Evolutionary conservation across 2,329 filamentous ascomycete genomes (phyloP).

Genomic region (Venturia effusa): DNA sequence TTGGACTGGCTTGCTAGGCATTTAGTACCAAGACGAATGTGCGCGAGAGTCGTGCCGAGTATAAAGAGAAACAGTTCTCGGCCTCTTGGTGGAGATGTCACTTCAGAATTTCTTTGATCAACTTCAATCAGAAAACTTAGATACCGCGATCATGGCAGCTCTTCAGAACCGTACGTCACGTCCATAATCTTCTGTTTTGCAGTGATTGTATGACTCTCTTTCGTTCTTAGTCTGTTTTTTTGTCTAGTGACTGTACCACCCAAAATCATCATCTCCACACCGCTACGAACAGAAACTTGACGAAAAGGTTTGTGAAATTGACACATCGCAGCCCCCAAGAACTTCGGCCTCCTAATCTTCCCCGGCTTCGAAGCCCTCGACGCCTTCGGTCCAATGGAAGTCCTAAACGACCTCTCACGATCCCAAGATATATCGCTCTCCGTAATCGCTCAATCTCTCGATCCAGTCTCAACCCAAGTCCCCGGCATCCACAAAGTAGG

Average conservation of each 20-base stretch:
- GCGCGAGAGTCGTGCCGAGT: background rate
- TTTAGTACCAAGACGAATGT: background rate
- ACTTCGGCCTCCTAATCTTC: background rate
- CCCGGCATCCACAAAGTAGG: background rate
- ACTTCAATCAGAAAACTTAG: background rate
- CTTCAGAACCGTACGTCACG: background rate
- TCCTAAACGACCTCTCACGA: conserved; percentile 2
- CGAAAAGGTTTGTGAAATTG: no score
- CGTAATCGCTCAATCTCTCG: background rate
- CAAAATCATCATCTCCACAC: background rate
- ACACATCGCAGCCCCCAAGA: background rate
- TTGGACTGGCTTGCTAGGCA: no score
- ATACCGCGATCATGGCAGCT: background rate
- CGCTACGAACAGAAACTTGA: background rate
- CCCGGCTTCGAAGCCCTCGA: conserved; percentile 8
- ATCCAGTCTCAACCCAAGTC: background rate
- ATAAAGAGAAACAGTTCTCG: background rate
- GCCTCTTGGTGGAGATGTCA: background rate
- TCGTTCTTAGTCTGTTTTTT: background rate
- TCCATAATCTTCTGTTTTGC: background rate
- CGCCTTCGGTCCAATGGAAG: conserved; percentile 8
- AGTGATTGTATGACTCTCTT: background rate
- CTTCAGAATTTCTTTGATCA: background rate
- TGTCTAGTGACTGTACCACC: background rate
- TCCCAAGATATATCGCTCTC: background rate